These are phyloP conservation scores for Inga laurina DNA, from an alignment of 306 rosid species.

Conservation along the genomic window DNA sequence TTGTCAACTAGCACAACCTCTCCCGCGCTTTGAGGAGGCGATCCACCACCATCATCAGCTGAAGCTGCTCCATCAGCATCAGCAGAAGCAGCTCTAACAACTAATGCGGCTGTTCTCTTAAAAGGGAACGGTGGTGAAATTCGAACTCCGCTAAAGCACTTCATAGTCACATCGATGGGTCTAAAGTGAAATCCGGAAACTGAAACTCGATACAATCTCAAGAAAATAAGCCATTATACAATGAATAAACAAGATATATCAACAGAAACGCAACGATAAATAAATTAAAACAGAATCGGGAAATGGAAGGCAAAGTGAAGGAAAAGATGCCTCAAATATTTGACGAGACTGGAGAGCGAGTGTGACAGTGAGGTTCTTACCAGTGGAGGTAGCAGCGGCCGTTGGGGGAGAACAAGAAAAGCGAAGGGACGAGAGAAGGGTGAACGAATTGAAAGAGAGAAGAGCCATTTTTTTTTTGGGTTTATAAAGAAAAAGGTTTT, in stretches of 20 bases:
- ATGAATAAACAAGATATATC: neutral
- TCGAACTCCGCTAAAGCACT: conserved; percentile 43
- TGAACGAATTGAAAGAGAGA: conserved; percentile 50
- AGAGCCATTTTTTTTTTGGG: conserved; percentile 50
- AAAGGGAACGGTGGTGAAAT: conserved; percentile 30
- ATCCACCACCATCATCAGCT: conserved; percentile 28
- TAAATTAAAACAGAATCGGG: neutral
- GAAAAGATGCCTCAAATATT: neutral
- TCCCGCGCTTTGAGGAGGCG: conserved; percentile 39
- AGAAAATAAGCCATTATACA: neutral
- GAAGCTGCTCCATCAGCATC: conserved; percentile 18
- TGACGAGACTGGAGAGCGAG: neutral
- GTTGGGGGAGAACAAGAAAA: conserved; percentile 26
- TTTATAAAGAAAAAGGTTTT: neutral
- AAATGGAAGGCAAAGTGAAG: neutral
- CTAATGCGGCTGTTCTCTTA: neutral
- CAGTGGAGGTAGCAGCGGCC: conserved; percentile 28
- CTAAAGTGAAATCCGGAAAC: conserved; percentile 51
- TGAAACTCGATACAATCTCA: conserved; percentile 31
- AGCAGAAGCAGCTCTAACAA: conserved; percentile 31
- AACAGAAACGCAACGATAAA: neutral
- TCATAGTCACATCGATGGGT: conserved; percentile 35
- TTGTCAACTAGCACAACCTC: conserved; percentile 57
- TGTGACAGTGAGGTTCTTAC: conserved; percentile 34
- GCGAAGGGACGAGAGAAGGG: conserved; percentile 33